These are phyloP conservation scores for Kodamaea leandrae DNA, from an alignment of 805 yeast species.

Conservation along the genomic window DNA sequence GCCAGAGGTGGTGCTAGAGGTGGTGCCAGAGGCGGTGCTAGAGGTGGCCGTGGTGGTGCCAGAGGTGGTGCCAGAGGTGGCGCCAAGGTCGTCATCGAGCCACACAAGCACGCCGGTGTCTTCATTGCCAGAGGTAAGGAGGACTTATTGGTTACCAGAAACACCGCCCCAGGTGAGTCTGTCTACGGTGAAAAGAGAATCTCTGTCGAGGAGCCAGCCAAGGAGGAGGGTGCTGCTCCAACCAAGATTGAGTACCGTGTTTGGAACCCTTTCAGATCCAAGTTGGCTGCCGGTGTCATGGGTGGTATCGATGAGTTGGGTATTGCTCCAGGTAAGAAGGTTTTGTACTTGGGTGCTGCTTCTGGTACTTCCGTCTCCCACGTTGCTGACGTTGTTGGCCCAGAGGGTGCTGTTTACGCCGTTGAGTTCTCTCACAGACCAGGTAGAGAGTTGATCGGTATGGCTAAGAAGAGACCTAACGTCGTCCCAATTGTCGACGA, in stretches of 20 bases:
- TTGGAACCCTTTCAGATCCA: conserved; percentile 99
- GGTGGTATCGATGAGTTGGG: conserved; percentile 98
- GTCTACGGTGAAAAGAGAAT: conserved; percentile 98
- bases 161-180: conserved; percentile 96
- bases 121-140: conserved; percentile 99
- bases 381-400: conserved; percentile 97
- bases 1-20: conserved; percentile 36
- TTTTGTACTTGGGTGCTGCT: conserved; percentile 97
- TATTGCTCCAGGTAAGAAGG: conserved; percentile 98
- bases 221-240: conserved; percentile 81
- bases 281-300: conserved; percentile 99
- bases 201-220: conserved; percentile 87
- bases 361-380: conserved; percentile 99
- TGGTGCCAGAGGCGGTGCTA: conserved; percentile 46
- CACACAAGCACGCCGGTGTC: conserved; percentile 98
- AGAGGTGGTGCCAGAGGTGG: conserved; percentile 85
- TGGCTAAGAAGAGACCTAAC: conserved; percentile 99
- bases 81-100: conserved; percentile 96
- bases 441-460: conserved; percentile 97
- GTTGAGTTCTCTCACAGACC: conserved; percentile 99
- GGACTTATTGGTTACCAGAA: conserved; percentile 95
- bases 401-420: conserved; percentile 98
- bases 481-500: conserved; percentile 98
- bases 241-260: conserved; percentile 98
- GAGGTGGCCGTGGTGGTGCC: conserved; percentile 67